Percentiles rank a stretch among this genome's conserved stretches.
These are phyloP conservation scores for Apiotrichum veenhuisii DNA, from an alignment of 1,284 basidiomycete genomes.

Conservation along the genomic window DNA sequence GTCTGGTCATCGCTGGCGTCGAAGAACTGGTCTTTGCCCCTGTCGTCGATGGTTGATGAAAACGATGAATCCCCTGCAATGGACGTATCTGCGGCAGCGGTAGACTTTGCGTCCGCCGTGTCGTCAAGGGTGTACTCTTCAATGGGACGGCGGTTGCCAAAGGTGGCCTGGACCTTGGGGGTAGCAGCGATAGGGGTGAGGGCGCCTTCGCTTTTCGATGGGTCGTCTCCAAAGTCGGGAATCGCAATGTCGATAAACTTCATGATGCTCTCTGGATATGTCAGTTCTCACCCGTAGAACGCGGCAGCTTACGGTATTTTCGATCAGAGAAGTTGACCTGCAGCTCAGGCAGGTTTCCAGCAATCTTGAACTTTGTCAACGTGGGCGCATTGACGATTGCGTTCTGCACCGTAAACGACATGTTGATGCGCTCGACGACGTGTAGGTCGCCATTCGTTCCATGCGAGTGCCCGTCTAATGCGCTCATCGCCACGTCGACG, in stretches of 20 bases:
- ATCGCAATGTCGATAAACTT: conserved; percentile 86
- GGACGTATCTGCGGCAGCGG: conserved; percentile 35
- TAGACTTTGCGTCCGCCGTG: conserved; percentile 8
- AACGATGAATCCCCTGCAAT: background rate
- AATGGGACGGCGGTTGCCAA: conserved; percentile 52
- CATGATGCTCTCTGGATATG: conserved; percentile 66
- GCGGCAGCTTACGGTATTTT: conserved; percentile 65
- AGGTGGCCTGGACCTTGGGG: conserved; percentile 35
- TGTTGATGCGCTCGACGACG: conserved; percentile 87
- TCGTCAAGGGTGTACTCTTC: conserved; percentile 66
- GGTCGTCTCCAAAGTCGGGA: conserved; percentile 69
- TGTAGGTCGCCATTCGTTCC: conserved; percentile 59
- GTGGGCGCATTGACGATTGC: conserved; percentile 87
- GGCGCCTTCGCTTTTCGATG: conserved; percentile 5
- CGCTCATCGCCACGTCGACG: conserved; percentile 73
- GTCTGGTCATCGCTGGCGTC: conserved; percentile 66
- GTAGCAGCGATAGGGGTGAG: conserved; percentile 6
- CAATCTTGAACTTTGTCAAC: conserved; percentile 85
- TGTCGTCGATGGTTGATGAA: background rate
- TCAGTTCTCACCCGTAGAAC: background rate
- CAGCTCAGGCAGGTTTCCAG: conserved; percentile 82
- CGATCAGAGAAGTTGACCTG: conserved; percentile 92
- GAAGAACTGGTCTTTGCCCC: conserved; percentile 61
- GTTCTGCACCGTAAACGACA: conserved; percentile 86
- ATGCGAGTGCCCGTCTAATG: conserved; percentile 58